phyloP scores from a whole-genome alignment of 495 filamentous ascomycete genomes.

The Sabuloglossum arenarium region DNA sequence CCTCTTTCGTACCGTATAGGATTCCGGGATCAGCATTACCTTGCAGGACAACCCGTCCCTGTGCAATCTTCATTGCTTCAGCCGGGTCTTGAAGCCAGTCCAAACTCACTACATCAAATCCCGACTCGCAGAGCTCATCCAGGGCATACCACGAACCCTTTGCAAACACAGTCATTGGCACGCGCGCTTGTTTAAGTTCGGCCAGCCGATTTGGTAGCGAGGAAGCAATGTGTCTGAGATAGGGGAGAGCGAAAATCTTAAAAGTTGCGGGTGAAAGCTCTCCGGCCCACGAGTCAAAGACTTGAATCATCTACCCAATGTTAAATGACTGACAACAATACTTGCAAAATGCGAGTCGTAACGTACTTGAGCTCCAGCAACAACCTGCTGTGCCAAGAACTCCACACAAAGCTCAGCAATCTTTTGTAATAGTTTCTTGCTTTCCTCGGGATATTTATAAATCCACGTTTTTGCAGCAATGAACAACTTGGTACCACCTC shows the following conservation, averaged over 20 bases:
- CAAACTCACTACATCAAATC: constrained; percentile 81
- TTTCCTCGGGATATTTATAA: constrained; percentile 66
- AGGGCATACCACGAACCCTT: constrained; percentile 97
- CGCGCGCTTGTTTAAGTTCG: constrained; percentile 51
- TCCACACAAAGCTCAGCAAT: constrained; percentile 85
- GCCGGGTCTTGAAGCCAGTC: constrained; percentile 90
- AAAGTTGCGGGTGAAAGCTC: constrained; percentile 75
- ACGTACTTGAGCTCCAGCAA: constrained; percentile 61
- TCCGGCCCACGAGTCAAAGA: constrained; percentile 98
- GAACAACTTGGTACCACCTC: constrained; percentile 85
- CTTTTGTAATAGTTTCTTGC: constrained; percentile 65
- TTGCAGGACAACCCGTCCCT: constrained; percentile 60
- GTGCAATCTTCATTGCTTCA: constrained; percentile 57
- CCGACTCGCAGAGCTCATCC: constrained; percentile 65
- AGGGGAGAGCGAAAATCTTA: constrained; percentile 65
- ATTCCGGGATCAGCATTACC: constrained; percentile 92
- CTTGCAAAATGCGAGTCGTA: not conserved
- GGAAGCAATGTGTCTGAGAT: constrained; percentile 61
- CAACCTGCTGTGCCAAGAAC: constrained; percentile 77
- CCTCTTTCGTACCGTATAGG: constrained; percentile 60
- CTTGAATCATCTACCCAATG: constrained; percentile 54
- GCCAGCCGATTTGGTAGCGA: constrained; percentile 49
- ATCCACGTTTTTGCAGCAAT: constrained; percentile 86
- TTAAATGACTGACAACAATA: not conserved
- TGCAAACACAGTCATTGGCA: constrained; percentile 99